phyloP scores from a whole-genome alignment of 129 eudicot species.

The Kitagawia praeruptora region DNA sequence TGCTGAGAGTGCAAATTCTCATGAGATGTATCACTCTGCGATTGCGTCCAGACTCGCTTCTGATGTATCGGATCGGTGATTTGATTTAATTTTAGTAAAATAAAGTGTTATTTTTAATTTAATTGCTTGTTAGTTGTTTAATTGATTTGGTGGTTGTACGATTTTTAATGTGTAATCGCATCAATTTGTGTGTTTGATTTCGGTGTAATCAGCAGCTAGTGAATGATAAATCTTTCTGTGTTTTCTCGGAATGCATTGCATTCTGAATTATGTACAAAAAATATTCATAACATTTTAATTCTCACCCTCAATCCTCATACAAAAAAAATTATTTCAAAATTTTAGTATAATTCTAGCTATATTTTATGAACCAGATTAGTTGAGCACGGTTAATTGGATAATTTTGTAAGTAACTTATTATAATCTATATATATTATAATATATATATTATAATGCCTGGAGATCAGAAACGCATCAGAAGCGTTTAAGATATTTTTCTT shows the following conservation, averaged over 20 bases:
- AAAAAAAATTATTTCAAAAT: too few species aligned
- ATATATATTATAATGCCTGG: too few species aligned
- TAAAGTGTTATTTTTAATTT: neutral
- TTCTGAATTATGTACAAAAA: too few species aligned
- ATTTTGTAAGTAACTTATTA: too few species aligned
- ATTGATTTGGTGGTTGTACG: neutral
- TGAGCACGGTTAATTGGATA: too few species aligned
- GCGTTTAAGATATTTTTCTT: too few species aligned
- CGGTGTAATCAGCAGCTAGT: neutral
- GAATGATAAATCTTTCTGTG: neutral
- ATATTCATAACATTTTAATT: too few species aligned
- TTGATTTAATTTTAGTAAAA: neutral
- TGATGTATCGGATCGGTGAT: conserved; percentile 28
- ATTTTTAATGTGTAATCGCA: conserved; percentile 1
- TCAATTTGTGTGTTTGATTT: neutral
- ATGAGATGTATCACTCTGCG: conserved; percentile 58
- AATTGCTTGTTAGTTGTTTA: neutral
- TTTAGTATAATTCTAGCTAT: too few species aligned
- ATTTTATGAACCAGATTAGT: too few species aligned
- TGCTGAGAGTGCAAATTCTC: conserved; percentile 23
- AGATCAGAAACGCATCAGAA: too few species aligned
- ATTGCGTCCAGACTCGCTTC: conserved; percentile 58
- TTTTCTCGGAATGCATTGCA: neutral
- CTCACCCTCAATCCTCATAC: too few species aligned
- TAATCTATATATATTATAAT: too few species aligned